Conservation (phyloP, 257 asterid species). For the Catharanthus roseus region DNA sequence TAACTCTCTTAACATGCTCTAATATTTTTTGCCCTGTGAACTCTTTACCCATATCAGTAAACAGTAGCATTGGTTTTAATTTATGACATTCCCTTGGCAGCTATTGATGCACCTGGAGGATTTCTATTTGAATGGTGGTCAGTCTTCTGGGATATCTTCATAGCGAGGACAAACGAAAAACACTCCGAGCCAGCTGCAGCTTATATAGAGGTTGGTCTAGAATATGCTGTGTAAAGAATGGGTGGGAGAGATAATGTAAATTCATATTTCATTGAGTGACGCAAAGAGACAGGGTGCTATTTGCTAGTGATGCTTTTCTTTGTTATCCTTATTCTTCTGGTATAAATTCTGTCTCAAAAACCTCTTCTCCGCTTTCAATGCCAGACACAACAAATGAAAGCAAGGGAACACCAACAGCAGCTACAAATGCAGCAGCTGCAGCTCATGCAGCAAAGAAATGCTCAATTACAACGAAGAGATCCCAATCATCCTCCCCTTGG, state of each 20-base stretch:
- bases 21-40: neutral
- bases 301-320: neutral
- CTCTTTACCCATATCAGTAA: neutral
- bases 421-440: constrained; percentile 93
- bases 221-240: constrained; percentile 9
- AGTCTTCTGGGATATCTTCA: constrained; percentile 98
- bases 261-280: neutral
- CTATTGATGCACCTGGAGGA: constrained; percentile 99
- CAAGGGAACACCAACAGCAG: constrained; percentile 95
- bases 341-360: neutral
- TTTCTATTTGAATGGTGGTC: constrained; percentile 99
- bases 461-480: constrained; percentile 91
- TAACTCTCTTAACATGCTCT: neutral
- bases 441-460: constrained; percentile 89
- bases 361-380: constrained; percentile 12
- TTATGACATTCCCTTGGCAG: constrained; percentile 33
- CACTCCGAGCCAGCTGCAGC: constrained; percentile 99
- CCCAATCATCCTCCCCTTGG: constrained; percentile 89
- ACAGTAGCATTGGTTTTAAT: neutral
- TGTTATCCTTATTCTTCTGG: neutral
- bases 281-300: neutral
- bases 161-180: constrained; percentile 95
- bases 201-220: constrained; percentile 76
- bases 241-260: neutral
- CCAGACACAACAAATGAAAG: constrained; percentile 90